phyloP scores from a whole-genome alignment of 2,329 filamentous ascomycete species.

The Scedosporium aurantiacum region DNA sequence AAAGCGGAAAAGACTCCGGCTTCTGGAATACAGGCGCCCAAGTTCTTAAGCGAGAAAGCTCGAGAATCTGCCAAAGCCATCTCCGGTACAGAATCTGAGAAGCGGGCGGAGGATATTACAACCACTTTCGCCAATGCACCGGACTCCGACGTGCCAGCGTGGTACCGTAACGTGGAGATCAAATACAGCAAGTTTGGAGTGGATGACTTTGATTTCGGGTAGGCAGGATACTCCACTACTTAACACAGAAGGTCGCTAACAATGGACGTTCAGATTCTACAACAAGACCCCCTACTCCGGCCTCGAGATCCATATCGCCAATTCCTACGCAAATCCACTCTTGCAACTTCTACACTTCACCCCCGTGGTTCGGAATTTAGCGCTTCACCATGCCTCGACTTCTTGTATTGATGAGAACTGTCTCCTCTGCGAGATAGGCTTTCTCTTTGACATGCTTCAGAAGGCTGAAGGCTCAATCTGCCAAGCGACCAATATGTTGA shows the following conservation, averaged over 20 bases:
- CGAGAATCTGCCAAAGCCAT: slow-evolving; percentile 48
- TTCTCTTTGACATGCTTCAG: slow-evolving; percentile 94
- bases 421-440: slow-evolving; percentile 86
- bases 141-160: slow-evolving; percentile 71
- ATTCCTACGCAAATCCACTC: slow-evolving; percentile 90
- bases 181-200: slow-evolving; percentile 98
- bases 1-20: slow-evolving; percentile 47
- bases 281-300: slow-evolving; percentile 89
- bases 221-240: slow-evolving; percentile 18
- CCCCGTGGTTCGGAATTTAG: slow-evolving; percentile 74
- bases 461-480: slow-evolving; percentile 91
- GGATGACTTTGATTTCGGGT: slow-evolving; percentile 98
- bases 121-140: slow-evolving; percentile 8
- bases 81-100: slow-evolving; percentile 20
- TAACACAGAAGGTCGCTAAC: neutral
- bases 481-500: slow-evolving; percentile 89
- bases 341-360: slow-evolving; percentile 89
- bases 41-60: slow-evolving; percentile 89
- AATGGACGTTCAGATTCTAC: slow-evolving; percentile 51
- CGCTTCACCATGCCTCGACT: slow-evolving; percentile 79
- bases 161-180: slow-evolving; percentile 92
- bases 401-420: slow-evolving; percentile 75
- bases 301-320: slow-evolving; percentile 89
- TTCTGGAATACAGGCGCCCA: slow-evolving; percentile 61
- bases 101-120: neutral